phyloP scores from a whole-genome alignment of 2,329 filamentous ascomycete genomes.

The Fusarium newnesense region DNA sequence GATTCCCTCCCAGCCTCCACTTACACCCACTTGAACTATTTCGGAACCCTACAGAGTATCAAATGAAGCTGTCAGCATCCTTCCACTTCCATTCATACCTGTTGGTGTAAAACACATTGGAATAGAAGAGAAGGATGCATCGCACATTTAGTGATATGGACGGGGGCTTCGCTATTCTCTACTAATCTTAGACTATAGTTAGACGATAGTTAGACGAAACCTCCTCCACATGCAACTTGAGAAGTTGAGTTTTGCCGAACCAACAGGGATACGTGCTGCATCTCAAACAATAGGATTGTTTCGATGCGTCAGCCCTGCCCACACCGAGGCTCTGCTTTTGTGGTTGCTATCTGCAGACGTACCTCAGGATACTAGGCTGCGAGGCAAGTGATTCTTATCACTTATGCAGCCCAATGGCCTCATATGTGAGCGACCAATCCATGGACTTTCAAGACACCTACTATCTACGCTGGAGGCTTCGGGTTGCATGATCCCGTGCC shows the following conservation, averaged over 20 bases:
- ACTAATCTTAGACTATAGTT: not conserved
- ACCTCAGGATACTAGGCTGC: conserved; percentile 14
- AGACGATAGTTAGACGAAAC: conserved; percentile 9
- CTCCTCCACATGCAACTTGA: not conserved
- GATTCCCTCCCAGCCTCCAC: conserved; percentile 8
- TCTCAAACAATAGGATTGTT: not conserved
- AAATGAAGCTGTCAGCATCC: not conserved
- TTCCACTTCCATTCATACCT: not conserved
- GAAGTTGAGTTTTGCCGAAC: conserved; percentile 3
- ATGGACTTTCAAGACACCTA: conserved; percentile 16
- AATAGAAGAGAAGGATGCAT: not conserved
- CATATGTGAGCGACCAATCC: conserved; percentile 16
- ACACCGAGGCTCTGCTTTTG: conserved; percentile 18
- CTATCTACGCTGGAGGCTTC: not conserved
- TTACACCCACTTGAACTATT: not conserved
- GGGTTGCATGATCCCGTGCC: conserved; percentile 8
- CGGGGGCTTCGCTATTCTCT: not conserved
- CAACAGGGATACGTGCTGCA: not conserved
- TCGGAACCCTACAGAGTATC: not conserved
- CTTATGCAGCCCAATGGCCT: conserved; percentile 32
- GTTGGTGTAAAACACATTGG: not conserved
- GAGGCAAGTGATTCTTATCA: conserved; percentile 13
- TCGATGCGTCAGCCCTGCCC: conserved; percentile 18
- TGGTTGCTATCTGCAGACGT: conserved; percentile 10
- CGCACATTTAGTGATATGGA: not conserved